Percentiles rank a stretch among this genome's conserved stretches.
Evolutionary conservation across 345 rosid species (phyloP).

Genomic region (Mangifera indica): DNA sequence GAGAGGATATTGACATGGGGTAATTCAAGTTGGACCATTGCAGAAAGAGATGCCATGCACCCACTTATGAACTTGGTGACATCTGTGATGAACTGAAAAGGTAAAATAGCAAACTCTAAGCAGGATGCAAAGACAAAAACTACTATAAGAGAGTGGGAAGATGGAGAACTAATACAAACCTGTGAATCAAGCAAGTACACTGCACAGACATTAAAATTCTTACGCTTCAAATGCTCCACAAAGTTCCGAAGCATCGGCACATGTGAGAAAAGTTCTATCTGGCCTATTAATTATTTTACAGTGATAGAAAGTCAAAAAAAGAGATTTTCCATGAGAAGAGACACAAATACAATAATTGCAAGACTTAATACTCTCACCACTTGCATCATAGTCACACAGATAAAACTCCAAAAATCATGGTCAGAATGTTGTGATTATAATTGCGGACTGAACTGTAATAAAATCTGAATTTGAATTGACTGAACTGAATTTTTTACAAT

Average conservation of each 20-base stretch:
- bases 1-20: slow-evolving; percentile 89
- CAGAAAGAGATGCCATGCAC: slow-evolving; percentile 95
- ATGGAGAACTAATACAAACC: slow-evolving; percentile 48
- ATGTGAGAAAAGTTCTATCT: slow-evolving; percentile 28
- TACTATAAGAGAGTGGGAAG: neutral
- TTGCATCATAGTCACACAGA: too few relatives aligned
- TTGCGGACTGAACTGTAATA: too few relatives aligned
- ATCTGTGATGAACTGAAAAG: slow-evolving; percentile 84
- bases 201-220: slow-evolving; percentile 77
- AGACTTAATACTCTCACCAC: too few relatives aligned
- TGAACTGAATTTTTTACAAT: too few relatives aligned
- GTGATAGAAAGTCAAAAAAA: too few relatives aligned
- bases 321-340: too few relatives aligned
- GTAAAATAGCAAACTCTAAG: slow-evolving; percentile 35
- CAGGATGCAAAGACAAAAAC: slow-evolving; percentile 9
- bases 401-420: too few relatives aligned
- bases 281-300: slow-evolving; percentile 15
- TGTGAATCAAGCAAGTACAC: slow-evolving; percentile 92
- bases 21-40: slow-evolving; percentile 89
- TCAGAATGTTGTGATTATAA: too few relatives aligned
- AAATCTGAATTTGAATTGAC: too few relatives aligned
- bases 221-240: slow-evolving; percentile 82
- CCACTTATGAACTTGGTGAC: slow-evolving; percentile 93
- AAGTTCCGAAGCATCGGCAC: slow-evolving; percentile 86
- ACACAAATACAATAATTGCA: too few relatives aligned